Conservation (phyloP, 1,284 basidiomycete species). For the Singerocomus inundabilis region DNA sequence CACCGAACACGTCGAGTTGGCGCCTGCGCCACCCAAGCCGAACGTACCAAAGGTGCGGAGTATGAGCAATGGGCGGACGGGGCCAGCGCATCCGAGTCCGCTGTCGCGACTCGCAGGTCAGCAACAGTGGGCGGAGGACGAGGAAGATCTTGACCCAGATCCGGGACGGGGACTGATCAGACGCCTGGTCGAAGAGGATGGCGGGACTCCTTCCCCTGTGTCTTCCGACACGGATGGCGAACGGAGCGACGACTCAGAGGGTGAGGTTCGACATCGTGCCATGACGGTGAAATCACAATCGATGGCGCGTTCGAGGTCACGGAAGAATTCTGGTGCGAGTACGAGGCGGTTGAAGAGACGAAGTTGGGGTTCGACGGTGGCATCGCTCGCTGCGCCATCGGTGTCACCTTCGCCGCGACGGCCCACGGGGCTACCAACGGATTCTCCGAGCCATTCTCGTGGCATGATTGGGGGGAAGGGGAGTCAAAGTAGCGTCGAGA, state of each 20-base stretch:
- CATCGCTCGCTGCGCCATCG: conserved; percentile 48
- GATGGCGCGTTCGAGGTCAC: conserved; percentile 15
- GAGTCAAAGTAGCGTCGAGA: conserved; percentile 66
- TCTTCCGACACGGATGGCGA: conserved; percentile 53
- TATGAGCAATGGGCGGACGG: conserved; percentile 26
- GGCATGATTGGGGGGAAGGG: conserved; percentile 37
- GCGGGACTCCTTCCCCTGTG: conserved; percentile 45
- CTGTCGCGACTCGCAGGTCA: conserved; percentile 55
- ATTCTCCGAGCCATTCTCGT: not conserved
- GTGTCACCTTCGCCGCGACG: conserved; percentile 18
- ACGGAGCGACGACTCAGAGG: conserved; percentile 31
- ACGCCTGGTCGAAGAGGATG: conserved; percentile 39
- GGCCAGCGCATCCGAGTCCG: conserved; percentile 55
- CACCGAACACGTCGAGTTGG: conserved; percentile 14
- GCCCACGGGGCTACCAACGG: not conserved
- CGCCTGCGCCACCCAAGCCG: not conserved
- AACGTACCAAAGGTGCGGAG: conserved; percentile 32
- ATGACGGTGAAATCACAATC: conserved; percentile 8
- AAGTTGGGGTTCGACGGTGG: conserved; percentile 61
- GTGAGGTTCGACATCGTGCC: not conserved
- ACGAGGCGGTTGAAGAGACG: conserved; percentile 32
- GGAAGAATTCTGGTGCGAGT: conserved; percentile 16
- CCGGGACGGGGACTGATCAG: conserved; percentile 6
- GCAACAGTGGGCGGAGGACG: conserved; percentile 50
- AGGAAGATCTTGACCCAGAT: conserved; percentile 1